Evolutionary conservation across 352 stramenopile species (phyloP), one percentile per base, ranked within the genome.

Genomic region (Saprolegnia diclina): DNA sequence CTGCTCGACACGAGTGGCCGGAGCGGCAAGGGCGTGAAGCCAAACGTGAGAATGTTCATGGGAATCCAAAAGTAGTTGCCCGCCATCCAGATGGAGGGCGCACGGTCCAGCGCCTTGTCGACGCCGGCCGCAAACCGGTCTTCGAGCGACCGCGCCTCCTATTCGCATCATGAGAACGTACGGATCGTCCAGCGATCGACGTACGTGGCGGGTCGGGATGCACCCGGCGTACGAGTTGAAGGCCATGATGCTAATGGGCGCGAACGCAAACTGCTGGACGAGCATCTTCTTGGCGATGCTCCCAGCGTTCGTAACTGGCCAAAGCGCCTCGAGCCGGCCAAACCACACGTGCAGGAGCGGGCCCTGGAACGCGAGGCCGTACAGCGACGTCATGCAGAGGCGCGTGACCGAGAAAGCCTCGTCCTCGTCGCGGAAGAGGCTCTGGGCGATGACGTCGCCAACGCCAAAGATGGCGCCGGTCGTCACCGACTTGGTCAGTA

Each of bases 401-500:
- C 56, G 56, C 16, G n/a, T 18, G 19, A 52, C 13, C 21, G 56
- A 64, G 38, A 64, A 48, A 3, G 11, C 35, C 16, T 22, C n/a
- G 40, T 64, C 29, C 22, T 22, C 13, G 56, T 64, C 56, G 3
- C 18, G n/a, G 35, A 37, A 48, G 18, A 89, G 69, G 26, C 71
- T 64, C 72, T 92, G 85, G 11, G 85, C 85, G 38, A 83, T 65
- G 52, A 76, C 76, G 62, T 92, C 85, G 7, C 83, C 85, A 24
- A 83, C 68, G 21, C 83, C 81, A 69, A 93, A 90, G 71, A 93
- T 76, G 29, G 79, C 56, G 32, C 74, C 76, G 10, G 85, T 89
- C 32, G 85, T 91, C 45, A 89, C 64, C 46, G 74, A 77, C 77
- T 92, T 93, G 29, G 83, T 91, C 57, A 88, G 40, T 67, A 91